Base-by-base conservation (phyloP, 139 green algal species). In the Chlamydomonas sp. region DNA sequence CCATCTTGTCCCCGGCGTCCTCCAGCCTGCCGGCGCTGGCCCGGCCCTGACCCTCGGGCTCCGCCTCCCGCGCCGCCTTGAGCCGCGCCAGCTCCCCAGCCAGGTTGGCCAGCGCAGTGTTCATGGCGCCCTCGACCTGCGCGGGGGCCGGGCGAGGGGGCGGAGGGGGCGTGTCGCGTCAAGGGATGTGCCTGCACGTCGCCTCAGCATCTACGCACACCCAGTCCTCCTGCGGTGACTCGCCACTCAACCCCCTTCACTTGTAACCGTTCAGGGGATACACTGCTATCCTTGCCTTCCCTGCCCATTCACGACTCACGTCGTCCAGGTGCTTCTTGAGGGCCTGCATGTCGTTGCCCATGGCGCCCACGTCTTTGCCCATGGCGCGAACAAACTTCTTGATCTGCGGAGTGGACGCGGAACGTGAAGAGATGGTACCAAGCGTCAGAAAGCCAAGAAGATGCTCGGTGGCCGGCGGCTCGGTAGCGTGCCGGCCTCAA, bases 341-440 rank as follows among this genome's bases (percentile, higher is more conserved):
- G 69, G 84, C 63, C 75, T 83, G 75, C 63, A 88, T 77, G 84
- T 88, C 84, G 74, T 88, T 88, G 75, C 84, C 84, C 84, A 88
- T 88, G 66, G 75, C 75, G 49, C 84, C 84, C 63, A 88, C 84
- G 64, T 88, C 84, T 64, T 88, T 88, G 84, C 84, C 84, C 84
- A 88, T 88, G 5, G 84, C 84, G 6, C 84, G 63, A 8, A 88
- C 75, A n/a, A 88, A 88, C 84, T 88, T 88, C 75, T 88, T 88
- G 64, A 88, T 88, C 84, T 88, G 84, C 57, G 58, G 0, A 63
- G n/a, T 16, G 6, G 63, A 9, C 61, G 16, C 5, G 78, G 63
- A 49, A 49, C 31, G 31, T 49, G 31, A 49, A 49, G 31, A 49
- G 31, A 49, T 49, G 31, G 31, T 49, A 49, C 31, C 31, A 49